Evolutionary conservation across 2,329 filamentous ascomycete genomes (phyloP), one percentile per base, ranked within the genome.

Genomic region (Plenodomus tracheiphilus): DNA sequence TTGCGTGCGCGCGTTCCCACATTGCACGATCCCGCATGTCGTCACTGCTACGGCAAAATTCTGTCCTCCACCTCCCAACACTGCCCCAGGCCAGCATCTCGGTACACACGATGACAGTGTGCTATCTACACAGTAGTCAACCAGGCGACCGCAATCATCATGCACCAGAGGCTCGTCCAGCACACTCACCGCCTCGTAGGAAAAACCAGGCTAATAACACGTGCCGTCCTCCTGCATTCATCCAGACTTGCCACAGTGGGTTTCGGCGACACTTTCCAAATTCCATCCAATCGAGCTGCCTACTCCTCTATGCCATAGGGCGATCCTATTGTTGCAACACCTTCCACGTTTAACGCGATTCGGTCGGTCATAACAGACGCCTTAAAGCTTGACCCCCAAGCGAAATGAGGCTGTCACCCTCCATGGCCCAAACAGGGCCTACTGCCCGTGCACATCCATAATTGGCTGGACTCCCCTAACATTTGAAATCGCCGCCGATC

Each of bases 181-280:
- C 28, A 30, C 46, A 10, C 34, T 46, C 39, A 51, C 51, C 43
- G 48, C 48, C 51, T 53, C 47, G 42, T 39, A n/a, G 4, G 9
- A 8, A 10, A 25, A 10, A 10, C 10, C 15, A 32, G 28, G 28
- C 28, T 32, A 28, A 43, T 51, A 40, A 38, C 53, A 47, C 48
- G 49, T 58, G 50, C 55, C 53, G 38, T 45, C 7, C 22, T 22
- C 35, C 20, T 34, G 38, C 45, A 56, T 58, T 45, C 49, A 49
- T 44, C 47, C 54, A 55, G 46, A 44, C 46, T 39, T 35, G 34
- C 39, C 28, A 47, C 47, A 43, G 46, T 47, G 43, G 51, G 25
- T 38, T 45, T 44, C 42, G 37, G 43, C 46, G 38, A 34, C 41
- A 30, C 32, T 35, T 45, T 42, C 38, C 46, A 36, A 22, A 38